Evolutionary conservation across 208 protist species (phyloP), one percentile per base, ranked within the genome.

Genomic region (Borovskyia barvae): DNA sequence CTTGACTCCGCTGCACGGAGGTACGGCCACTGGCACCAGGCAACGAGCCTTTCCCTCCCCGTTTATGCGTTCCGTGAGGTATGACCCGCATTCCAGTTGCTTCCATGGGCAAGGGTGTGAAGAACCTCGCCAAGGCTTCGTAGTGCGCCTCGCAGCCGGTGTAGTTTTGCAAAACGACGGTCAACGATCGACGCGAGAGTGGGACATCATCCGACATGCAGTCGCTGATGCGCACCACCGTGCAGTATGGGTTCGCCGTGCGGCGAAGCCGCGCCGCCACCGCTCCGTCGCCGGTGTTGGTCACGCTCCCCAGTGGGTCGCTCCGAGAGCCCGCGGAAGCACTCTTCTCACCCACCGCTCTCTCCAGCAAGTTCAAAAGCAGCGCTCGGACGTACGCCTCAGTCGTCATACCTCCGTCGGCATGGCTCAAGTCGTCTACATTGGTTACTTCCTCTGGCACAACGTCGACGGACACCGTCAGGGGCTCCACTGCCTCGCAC

Each of bases 141-240:
- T 81, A 94, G 29, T 40, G 53, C 25, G 76, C 82, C 25, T 75
- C 56, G 41, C 87, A 90, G 33, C 87, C 83, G 0, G 75, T 89
- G 56, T 75, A 67, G 70, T 90, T 94, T 19, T 46, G 41, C 24
- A 92, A 2, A 19, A 67, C 46, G 3, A 92, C 32, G 5, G 46
- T 64, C 26, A 88, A 41, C 33, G 64, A 50, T 26, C 71, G 68
- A 4, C 54, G 63, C 54, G 68, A 78, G 24, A 88, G 53, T 0
- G 85, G 85, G n/a, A 79, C 63, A n/a, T 77, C 55, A 35, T 86
- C 76, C 1, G 79, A 71, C 30, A 92, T 70, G 48, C 48, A 37
- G 37, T 75, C 60, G 17, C 71, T 66, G 17, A 93, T 40, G 30
- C 43, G 14, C 24, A 77, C 51, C 30, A 71, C 53, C 36, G 66